Evolutionary conservation across 768 basidiomycete genomes (phyloP).

Genomic region (Trametes maxima): DNA sequence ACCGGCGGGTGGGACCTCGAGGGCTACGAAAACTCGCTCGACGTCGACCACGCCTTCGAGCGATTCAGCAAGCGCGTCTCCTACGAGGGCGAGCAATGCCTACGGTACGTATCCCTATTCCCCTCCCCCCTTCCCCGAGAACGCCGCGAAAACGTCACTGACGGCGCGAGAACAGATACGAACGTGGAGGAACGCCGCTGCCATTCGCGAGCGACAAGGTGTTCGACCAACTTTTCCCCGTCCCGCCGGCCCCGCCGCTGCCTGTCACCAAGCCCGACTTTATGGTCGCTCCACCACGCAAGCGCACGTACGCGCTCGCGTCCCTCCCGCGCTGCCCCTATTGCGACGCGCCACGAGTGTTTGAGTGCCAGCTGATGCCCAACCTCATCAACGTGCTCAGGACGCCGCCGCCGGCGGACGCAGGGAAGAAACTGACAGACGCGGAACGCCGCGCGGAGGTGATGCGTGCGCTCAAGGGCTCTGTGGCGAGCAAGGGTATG

Average conservation of each 20-base stretch:
- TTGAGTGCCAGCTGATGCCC: constrained; percentile 96
- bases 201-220: constrained; percentile 81
- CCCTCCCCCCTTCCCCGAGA: not conserved
- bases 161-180: constrained; percentile 59
- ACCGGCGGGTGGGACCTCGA: constrained; percentile 62
- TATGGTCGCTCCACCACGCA: constrained; percentile 49
- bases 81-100: constrained; percentile 78
- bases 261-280: constrained; percentile 65
- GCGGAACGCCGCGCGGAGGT: constrained; percentile 70
- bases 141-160: not conserved
- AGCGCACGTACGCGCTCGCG: constrained; percentile 54
- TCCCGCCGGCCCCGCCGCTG: constrained; percentile 40
- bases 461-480: constrained; percentile 54
- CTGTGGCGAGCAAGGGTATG: constrained; percentile 65
- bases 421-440: constrained; percentile 51
- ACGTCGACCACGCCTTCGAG: constrained; percentile 86
- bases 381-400: constrained; percentile 83
- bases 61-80: constrained; percentile 74
- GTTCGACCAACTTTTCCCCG: constrained; percentile 75
- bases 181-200: constrained; percentile 81
- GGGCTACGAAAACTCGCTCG: constrained; percentile 77
- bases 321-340: constrained; percentile 61
- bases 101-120: constrained; percentile 59
- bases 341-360: constrained; percentile 71
- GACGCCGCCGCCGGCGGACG: constrained; percentile 30